Conservation (phyloP, 371 early-diverging fungal species). For the Coemansia sp. region DNA sequence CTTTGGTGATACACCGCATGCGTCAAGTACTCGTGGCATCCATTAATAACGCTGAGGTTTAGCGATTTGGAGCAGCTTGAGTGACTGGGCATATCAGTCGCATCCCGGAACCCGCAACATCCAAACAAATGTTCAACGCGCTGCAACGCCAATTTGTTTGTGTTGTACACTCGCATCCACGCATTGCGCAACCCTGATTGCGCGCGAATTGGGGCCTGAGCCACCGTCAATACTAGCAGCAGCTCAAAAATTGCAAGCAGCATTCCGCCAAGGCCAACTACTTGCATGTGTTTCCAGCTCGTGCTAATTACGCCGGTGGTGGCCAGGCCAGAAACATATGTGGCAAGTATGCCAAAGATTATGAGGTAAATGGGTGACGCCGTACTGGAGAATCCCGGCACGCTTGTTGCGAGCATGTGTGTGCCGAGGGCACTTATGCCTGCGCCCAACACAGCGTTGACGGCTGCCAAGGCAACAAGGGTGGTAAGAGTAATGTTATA, state of each 20-base stretch:
- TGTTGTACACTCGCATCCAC: constrained; percentile 45
- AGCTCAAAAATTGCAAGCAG: constrained; percentile 27
- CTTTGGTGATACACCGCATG: constrained; percentile 3
- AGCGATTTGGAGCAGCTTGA: constrained; percentile 8
- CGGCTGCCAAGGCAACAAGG: neutral
- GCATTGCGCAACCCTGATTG: constrained; percentile 23
- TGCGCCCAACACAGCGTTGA: constrained; percentile 21
- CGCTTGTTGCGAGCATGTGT: constrained; percentile 1
- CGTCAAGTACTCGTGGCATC: constrained; percentile 16
- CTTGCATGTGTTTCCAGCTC: neutral
- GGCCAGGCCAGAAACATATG: constrained; percentile 37
- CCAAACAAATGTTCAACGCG: constrained; percentile 51
- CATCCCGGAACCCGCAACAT: constrained; percentile 53
- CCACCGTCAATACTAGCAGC: constrained; percentile 20
- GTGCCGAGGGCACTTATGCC: constrained; percentile 4
- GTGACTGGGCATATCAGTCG: constrained; percentile 50
- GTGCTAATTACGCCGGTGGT: constrained; percentile 26
- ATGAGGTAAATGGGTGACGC: constrained; percentile 28
- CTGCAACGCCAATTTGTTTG: constrained; percentile 37
- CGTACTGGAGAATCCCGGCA: constrained; percentile 3
- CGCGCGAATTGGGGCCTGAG: constrained; percentile 28
- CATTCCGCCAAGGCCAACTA: neutral
- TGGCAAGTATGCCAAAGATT: constrained; percentile 33
- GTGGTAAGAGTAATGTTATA: neutral
- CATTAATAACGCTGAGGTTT: neutral